A percentile compares a stretch with the other conserved stretches of the same genome.
phyloP scores from a whole-genome alignment of 495 filamentous ascomycete species.

The Aspergillus leporis region DNA sequence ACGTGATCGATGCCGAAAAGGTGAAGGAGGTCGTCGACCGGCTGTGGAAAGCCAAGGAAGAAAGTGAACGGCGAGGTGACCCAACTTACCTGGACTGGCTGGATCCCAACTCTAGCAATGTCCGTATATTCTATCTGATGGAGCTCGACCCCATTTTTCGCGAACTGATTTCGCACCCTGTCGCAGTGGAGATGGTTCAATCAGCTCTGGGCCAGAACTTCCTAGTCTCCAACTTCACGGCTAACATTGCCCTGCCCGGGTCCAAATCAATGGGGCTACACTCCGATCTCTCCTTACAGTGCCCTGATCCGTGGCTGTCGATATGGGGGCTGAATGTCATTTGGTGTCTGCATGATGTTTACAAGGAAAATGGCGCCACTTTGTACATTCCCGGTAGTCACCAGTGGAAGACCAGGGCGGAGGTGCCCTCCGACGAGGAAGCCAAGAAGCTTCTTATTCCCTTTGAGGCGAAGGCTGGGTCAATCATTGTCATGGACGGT shows the following conservation, averaged over 20 bases:
- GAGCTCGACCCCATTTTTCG: slow-evolving; percentile 9
- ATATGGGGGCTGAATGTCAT: slow-evolving; percentile 6
- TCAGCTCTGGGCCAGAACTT: slow-evolving; percentile 7
- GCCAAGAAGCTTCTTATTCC: slow-evolving; percentile 1
- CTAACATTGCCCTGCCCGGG: slow-evolving; percentile 7
- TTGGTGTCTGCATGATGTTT: slow-evolving; percentile 8
- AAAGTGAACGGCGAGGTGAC: slow-evolving; percentile 6
- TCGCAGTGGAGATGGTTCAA: slow-evolving; percentile 7
- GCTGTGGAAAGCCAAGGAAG: slow-evolving; percentile 1
- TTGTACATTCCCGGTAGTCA: slow-evolving; percentile 9
- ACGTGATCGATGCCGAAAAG: slow-evolving; percentile 6
- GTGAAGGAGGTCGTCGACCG: slow-evolving; percentile 1
- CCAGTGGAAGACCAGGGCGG: background rate
- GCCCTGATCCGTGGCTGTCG: slow-evolving; percentile 6
- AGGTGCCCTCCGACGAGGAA: slow-evolving; percentile 2
- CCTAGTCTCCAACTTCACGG: slow-evolving; percentile 9
- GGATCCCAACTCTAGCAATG: slow-evolving; percentile 9
- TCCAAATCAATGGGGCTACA: slow-evolving; percentile 8
- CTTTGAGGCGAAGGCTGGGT: slow-evolving; percentile 9
- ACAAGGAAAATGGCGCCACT: slow-evolving; percentile 10
- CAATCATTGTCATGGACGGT: slow-evolving; percentile 8
- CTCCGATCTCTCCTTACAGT: slow-evolving; percentile 3
- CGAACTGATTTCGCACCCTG: slow-evolving; percentile 5
- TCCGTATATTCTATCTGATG: slow-evolving; percentile 8
- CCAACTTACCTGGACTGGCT: slow-evolving; percentile 6